Evolutionary conservation across 306 rosid species (phyloP).

Genomic region (Rosa lucieae): DNA sequence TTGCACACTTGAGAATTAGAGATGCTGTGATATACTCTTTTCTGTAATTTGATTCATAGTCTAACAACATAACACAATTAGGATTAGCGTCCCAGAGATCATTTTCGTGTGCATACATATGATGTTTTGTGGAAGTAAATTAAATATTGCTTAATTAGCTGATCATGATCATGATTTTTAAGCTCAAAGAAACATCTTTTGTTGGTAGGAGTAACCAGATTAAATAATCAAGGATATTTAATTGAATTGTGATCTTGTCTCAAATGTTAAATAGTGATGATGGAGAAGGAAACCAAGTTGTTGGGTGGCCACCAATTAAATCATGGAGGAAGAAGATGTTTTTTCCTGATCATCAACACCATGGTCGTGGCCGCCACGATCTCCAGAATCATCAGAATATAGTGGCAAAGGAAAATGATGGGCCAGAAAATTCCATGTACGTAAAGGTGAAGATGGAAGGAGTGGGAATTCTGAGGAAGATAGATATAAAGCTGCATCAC

Average conservation of each 20-base stretch:
- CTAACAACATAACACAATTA: background rate
- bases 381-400: slow-evolving; percentile 13
- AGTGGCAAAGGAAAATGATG: slow-evolving; percentile 31
- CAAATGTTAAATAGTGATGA: slow-evolving; percentile 24
- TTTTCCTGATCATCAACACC: slow-evolving; percentile 3
- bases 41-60: background rate
- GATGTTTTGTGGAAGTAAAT: background rate
- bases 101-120: background rate
- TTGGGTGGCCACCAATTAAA: slow-evolving; percentile 95
- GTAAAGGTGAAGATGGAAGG: slow-evolving; percentile 95
- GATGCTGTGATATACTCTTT: no score
- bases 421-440: slow-evolving; percentile 33
- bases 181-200: background rate
- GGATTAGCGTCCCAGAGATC: background rate
- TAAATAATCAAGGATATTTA: background rate
- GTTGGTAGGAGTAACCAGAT: background rate
- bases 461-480: slow-evolving; percentile 61
- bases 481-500: slow-evolving; percentile 51
- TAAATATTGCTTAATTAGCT: background rate
- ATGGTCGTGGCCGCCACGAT: slow-evolving; percentile 1
- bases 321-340: slow-evolving; percentile 69
- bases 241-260: background rate
- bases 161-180: background rate
- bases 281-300: slow-evolving; percentile 40
- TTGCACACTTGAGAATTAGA: no score